These are phyloP conservation scores for Penicillium corylophilum DNA, from an alignment of 2,329 filamentous ascomycete species.

Conservation along the genomic window DNA sequence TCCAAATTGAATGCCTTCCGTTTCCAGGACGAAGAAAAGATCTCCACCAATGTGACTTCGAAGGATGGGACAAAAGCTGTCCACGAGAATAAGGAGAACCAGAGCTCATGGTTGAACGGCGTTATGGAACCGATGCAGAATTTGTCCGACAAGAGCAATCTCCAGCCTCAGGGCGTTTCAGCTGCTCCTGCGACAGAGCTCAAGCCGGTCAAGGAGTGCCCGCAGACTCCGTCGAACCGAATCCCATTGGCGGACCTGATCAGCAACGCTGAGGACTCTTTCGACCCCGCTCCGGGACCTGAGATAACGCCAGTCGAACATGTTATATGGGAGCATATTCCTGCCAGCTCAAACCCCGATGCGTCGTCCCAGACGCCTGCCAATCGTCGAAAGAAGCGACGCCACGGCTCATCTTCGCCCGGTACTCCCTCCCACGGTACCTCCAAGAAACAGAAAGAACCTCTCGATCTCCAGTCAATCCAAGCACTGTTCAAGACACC, in stretches of 20 bases:
- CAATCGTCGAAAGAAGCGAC: slow-evolving; percentile 60
- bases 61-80: slow-evolving; percentile 25
- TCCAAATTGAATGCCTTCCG: slow-evolving; percentile 57
- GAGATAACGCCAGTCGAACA: slow-evolving; percentile 60
- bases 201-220: slow-evolving; percentile 41
- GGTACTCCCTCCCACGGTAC: slow-evolving; percentile 60
- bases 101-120: slow-evolving; percentile 36
- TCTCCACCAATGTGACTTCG: slow-evolving; percentile 15
- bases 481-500: slow-evolving; percentile 63
- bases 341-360: slow-evolving; percentile 41
- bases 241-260: slow-evolving; percentile 62
- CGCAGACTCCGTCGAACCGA: slow-evolving; percentile 59
- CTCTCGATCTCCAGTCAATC: slow-evolving; percentile 60
- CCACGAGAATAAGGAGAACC: slow-evolving; percentile 49
- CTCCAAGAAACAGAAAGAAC: slow-evolving; percentile 39
- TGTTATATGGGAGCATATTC: slow-evolving; percentile 58
- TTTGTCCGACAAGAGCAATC: slow-evolving; percentile 17
- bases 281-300: slow-evolving; percentile 48
- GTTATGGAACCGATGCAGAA: slow-evolving; percentile 28
- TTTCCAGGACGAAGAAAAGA: slow-evolving; percentile 41
- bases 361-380: slow-evolving; percentile 51
- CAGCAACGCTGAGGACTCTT: slow-evolving; percentile 59
- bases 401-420: slow-evolving; percentile 70
- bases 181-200: slow-evolving; percentile 23
- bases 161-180: slow-evolving; percentile 17